Conservation (phyloP, 2,329 filamentous ascomycete genomes). For the Exutisphaerella laricina region DNA sequence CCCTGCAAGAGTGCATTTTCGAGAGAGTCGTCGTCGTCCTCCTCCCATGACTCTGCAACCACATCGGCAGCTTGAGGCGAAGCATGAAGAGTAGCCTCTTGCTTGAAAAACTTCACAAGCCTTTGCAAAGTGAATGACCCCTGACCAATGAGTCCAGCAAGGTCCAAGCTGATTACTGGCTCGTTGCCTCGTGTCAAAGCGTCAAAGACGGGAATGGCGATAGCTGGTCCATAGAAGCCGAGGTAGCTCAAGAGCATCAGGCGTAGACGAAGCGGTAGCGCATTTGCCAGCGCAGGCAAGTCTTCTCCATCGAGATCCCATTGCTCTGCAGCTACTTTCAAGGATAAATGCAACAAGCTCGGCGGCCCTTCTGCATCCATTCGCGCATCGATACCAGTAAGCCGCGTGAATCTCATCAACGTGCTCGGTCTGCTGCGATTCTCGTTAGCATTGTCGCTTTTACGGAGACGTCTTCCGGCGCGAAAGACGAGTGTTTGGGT, state of each 20-base stretch:
- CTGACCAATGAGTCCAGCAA: slow-evolving; percentile 47
- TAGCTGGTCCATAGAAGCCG: slow-evolving; percentile 43
- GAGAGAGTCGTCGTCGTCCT: slow-evolving; percentile 32
- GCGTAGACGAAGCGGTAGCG: slow-evolving; percentile 48
- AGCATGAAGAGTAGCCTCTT: not conserved
- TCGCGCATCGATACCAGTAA: slow-evolving; percentile 16
- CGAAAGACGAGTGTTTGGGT: slow-evolving; percentile 15
- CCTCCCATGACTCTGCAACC: slow-evolving; percentile 46
- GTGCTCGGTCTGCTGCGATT: slow-evolving; percentile 25
- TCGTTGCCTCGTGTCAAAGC: slow-evolving; percentile 47
- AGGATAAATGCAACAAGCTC: slow-evolving; percentile 46
- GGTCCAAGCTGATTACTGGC: slow-evolving; percentile 47
- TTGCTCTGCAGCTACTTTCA: slow-evolving; percentile 51
- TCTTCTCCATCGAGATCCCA: slow-evolving; percentile 55
- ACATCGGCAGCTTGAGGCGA: slow-evolving; percentile 1
- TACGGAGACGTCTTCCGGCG: slow-evolving; percentile 14
- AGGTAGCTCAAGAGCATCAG: slow-evolving; percentile 53
- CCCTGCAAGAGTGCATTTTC: slow-evolving; percentile 23
- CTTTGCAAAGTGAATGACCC: slow-evolving; percentile 41
- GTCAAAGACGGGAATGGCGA: slow-evolving; percentile 44
- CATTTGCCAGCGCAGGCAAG: slow-evolving; percentile 46
- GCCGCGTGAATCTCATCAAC: slow-evolving; percentile 24
- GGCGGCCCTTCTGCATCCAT: slow-evolving; percentile 11
- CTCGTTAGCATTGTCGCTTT: slow-evolving; percentile 11
- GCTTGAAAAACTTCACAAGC: slow-evolving; percentile 40